Conservation (phyloP, 139 green algal genomes). For the Raphidocelis subcapitata region DNA sequence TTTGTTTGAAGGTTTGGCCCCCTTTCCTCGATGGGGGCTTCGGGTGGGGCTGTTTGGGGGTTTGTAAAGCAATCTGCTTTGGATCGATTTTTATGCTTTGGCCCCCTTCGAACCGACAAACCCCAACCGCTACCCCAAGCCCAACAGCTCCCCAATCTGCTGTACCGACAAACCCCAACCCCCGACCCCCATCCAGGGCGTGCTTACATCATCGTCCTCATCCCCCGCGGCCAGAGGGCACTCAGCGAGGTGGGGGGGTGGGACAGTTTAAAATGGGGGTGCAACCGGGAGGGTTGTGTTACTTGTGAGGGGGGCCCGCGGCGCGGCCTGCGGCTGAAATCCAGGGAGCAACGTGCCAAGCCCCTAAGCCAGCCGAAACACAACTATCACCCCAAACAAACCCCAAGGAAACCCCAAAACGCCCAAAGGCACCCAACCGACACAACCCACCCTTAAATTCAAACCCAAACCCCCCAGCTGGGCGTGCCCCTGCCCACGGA, state of each 20-base stretch:
- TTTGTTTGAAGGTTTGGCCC: too few species aligned
- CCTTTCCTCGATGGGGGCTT: too few species aligned
- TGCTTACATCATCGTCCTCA: constrained; percentile 63
- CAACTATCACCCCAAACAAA: too few species aligned
- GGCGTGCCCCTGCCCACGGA: constrained; percentile 39
- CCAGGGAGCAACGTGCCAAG: background rate
- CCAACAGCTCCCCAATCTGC: too few species aligned
- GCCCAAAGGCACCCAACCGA: background rate
- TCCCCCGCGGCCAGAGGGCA: constrained; percentile 45
- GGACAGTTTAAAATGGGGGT: background rate
- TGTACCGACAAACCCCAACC: too few species aligned
- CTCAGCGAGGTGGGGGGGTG: constrained; percentile 38
- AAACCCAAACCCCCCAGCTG: constrained; percentile 15
- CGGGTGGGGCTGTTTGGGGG: too few species aligned
- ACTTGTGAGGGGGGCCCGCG: background rate
- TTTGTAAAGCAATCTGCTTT: too few species aligned
- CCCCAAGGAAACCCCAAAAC: background rate
- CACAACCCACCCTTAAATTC: background rate
- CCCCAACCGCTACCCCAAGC: too few species aligned
- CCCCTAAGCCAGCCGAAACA: background rate
- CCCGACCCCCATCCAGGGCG: constrained; percentile 29
- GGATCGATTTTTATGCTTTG: background rate
- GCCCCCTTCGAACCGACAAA: too few species aligned
- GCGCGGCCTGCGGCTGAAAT: background rate
- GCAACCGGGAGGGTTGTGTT: background rate